phyloP scores from a whole-genome alignment of 2,329 filamentous ascomycete species.

The Exophiala sp. region DNA sequence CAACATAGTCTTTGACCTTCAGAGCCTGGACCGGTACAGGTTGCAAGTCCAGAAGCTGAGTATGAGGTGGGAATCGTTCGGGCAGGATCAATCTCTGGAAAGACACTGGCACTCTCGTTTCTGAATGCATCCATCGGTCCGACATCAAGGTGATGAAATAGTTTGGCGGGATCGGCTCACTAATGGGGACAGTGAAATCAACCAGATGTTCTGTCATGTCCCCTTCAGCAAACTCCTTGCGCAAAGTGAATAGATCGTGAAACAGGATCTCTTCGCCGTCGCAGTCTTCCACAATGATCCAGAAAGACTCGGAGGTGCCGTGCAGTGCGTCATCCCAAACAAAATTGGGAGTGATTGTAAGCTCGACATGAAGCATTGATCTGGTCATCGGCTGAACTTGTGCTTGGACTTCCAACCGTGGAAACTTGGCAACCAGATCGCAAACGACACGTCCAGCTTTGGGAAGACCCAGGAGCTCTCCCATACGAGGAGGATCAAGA shows the following conservation, averaged over 20 bases:
- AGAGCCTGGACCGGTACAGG: slow-evolving; percentile 83
- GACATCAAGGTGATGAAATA: slow-evolving; percentile 96
- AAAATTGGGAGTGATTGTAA: slow-evolving; percentile 91
- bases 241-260: slow-evolving; percentile 89
- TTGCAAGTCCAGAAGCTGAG: slow-evolving; percentile 85
- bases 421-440: slow-evolving; percentile 84
- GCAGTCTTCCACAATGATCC: slow-evolving; percentile 96
- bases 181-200: slow-evolving; percentile 94
- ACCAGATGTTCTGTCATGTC: slow-evolving; percentile 92
- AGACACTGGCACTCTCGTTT: slow-evolving; percentile 86
- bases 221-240: slow-evolving; percentile 78
- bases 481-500: slow-evolving; percentile 92
- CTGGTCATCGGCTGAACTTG: slow-evolving; percentile 93
- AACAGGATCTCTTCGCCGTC: slow-evolving; percentile 95
- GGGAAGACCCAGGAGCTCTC: slow-evolving; percentile 85
- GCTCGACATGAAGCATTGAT: slow-evolving; percentile 84
- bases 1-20: slow-evolving; percentile 77
- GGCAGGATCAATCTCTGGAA: slow-evolving; percentile 94
- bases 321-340: slow-evolving; percentile 91
- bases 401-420: slow-evolving; percentile 85
- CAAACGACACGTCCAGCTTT: slow-evolving; percentile 85
- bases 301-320: slow-evolving; percentile 85
- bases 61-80: slow-evolving; percentile 93
- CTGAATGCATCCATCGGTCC: slow-evolving; percentile 97
- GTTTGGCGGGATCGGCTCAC: slow-evolving; percentile 96